phyloP scores from a whole-genome alignment of 768 basidiomycete species.

The Kwoniella europaea region DNA sequence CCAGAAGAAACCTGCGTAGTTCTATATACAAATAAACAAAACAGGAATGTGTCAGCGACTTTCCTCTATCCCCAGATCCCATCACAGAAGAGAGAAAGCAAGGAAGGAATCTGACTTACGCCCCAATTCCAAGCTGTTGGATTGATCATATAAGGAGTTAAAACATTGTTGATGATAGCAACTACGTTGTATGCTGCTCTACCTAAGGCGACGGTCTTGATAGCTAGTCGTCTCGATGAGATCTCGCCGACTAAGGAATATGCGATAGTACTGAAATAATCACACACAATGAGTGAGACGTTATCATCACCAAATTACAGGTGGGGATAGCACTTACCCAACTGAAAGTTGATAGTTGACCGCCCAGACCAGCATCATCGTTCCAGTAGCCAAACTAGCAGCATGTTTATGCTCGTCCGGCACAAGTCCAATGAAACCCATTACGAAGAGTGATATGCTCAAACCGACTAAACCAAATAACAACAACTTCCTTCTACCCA shows the following conservation, averaged over 20 bases:
- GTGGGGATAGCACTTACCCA: slow-evolving; percentile 33
- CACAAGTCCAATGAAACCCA: slow-evolving; percentile 53
- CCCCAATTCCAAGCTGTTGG: slow-evolving; percentile 50
- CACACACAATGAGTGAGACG: no score
- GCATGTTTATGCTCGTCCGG: slow-evolving; percentile 31
- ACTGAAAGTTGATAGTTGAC: slow-evolving; percentile 56
- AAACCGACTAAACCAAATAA: slow-evolving; percentile 51
- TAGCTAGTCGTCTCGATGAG: slow-evolving; percentile 54
- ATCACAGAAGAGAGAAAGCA: no score
- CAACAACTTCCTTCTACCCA: slow-evolving; percentile 48
- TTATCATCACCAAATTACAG: no score
- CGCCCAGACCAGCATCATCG: slow-evolving; percentile 58
- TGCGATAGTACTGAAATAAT: slow-evolving; percentile 27
- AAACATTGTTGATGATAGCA: slow-evolving; percentile 41
- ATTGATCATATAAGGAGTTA: slow-evolving; percentile 53
- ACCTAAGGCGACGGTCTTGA: slow-evolving; percentile 55
- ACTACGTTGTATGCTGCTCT: slow-evolving; percentile 43
- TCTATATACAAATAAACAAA: slow-evolving; percentile 1
- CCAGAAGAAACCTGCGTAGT: slow-evolving; percentile 51
- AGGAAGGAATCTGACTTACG: slow-evolving; percentile 10
- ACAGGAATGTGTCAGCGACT: background rate
- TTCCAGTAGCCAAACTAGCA: slow-evolving; percentile 50
- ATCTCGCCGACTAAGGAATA: slow-evolving; percentile 56
- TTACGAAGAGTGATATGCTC: slow-evolving; percentile 42
- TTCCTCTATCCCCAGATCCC: no score